Conservation (phyloP, 2,329 filamentous ascomycete species). For the Aspergillus ochraceus region DNA sequence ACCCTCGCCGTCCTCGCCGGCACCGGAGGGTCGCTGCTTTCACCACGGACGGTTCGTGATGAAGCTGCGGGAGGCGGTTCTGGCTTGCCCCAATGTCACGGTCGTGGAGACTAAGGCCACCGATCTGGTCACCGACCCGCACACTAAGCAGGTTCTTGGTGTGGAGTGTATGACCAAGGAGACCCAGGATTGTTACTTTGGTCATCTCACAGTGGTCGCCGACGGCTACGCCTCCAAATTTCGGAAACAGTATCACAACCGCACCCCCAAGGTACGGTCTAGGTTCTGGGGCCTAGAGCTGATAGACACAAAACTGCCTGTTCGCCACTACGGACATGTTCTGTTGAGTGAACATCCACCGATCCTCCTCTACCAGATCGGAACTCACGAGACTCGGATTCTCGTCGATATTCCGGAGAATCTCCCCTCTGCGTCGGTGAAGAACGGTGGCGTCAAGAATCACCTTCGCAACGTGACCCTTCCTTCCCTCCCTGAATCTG, state of each 20-base stretch:
- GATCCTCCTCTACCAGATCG: constrained; percentile 94
- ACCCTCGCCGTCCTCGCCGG: constrained; percentile 48
- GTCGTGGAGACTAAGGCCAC: constrained; percentile 87
- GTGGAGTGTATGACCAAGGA: constrained; percentile 71
- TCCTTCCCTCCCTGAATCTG: constrained; percentile 69
- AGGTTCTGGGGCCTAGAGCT: constrained; percentile 95
- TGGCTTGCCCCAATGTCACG: constrained; percentile 77
- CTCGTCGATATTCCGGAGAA: constrained; percentile 84
- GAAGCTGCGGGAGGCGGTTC: constrained; percentile 73
- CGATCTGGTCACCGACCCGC: constrained; percentile 69
- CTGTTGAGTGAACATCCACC: constrained; percentile 76
- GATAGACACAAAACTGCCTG: constrained; percentile 78
- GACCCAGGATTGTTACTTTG: constrained; percentile 78
- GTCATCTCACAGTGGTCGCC: constrained; percentile 79
- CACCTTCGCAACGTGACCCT: constrained; percentile 80
- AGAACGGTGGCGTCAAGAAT: constrained; percentile 77
- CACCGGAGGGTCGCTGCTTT: constrained; percentile 75
- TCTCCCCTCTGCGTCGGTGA: constrained; percentile 69
- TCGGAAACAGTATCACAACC: constrained; percentile 72
- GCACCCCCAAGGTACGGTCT: constrained; percentile 69
- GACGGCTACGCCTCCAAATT: constrained; percentile 94
- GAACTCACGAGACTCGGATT: constrained; percentile 86
- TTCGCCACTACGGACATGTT: constrained; percentile 78
- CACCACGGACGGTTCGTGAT: constrained; percentile 94
- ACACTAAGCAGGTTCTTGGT: constrained; percentile 73